phyloP scores from a whole-genome alignment of 139 green algal species.

The Haematococcus lacustris region DNA sequence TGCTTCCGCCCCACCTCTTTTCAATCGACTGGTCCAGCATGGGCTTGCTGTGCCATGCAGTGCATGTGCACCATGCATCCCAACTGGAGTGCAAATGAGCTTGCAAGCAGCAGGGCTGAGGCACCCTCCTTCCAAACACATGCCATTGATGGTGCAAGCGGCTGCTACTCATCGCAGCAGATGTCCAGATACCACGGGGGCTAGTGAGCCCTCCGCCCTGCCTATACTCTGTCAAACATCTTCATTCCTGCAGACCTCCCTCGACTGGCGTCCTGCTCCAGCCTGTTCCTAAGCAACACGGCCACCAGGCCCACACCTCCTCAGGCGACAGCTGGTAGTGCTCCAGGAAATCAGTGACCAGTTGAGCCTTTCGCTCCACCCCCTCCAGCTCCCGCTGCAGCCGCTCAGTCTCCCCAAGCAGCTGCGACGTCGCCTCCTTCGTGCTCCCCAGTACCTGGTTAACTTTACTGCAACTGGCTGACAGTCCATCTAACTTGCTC shows the following conservation, averaged over 20 bases:
- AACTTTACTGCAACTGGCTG: constrained; percentile 54
- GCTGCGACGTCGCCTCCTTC: constrained; percentile 24
- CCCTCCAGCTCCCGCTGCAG: constrained; percentile 47
- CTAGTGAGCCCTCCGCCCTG: no score
- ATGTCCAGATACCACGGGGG: not conserved
- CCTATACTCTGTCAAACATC: no score
- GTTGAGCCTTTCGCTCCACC: constrained; percentile 41
- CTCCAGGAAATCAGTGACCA: constrained; percentile 80
- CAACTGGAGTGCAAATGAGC: no score
- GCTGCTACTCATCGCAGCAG: not conserved
- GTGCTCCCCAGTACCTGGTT: constrained; percentile 25
- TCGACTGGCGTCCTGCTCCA: not conserved
- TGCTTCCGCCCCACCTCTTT: no score
- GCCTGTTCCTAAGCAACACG: not conserved
- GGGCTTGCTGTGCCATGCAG: no score
- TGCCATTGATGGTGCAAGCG: not conserved
- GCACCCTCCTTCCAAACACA: no score
- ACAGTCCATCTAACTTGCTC: constrained; percentile 59
- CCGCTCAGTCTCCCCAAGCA: constrained; percentile 54
- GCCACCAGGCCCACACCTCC: constrained; percentile 41
- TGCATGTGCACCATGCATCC: no score
- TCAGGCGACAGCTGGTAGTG: constrained; percentile 85
- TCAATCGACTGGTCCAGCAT: no score
- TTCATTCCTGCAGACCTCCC: not conserved
- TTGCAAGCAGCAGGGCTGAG: no score